Conservation (phyloP, 495 filamentous ascomycete genomes). For the Xylaria curta region DNA sequence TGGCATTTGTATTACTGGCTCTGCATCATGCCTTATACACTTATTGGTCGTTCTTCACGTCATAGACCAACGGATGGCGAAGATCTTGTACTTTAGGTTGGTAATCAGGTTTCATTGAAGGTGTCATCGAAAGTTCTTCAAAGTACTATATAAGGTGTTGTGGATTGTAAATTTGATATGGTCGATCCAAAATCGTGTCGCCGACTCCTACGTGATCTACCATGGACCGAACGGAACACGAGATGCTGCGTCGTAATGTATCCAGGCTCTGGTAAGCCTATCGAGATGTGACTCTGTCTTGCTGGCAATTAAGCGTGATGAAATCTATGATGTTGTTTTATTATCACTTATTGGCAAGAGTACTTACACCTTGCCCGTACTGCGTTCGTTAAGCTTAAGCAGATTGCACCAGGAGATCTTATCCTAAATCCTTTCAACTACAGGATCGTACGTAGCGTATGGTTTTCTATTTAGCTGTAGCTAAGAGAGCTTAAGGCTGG, state of each 20-base stretch:
- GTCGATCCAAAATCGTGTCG: neutral
- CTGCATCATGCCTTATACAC: slow-evolving; percentile 45
- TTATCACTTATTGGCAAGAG: neutral
- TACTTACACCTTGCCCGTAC: neutral
- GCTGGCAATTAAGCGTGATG: neutral
- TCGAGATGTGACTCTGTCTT: too few relatives aligned
- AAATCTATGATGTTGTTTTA: neutral
- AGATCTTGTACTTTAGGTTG: slow-evolving; percentile 53
- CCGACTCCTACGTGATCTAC: neutral
- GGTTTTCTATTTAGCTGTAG: too few relatives aligned
- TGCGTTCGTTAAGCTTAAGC: too few relatives aligned
- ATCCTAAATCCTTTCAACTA: too few relatives aligned
- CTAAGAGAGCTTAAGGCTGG: neutral
- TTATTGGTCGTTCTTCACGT: slow-evolving; percentile 42
- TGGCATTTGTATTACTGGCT: slow-evolving; percentile 52
- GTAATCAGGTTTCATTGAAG: slow-evolving; percentile 38
- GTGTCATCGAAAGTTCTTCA: slow-evolving; percentile 3
- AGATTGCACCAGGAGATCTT: too few relatives aligned
- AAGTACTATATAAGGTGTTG: slow-evolving; percentile 9
- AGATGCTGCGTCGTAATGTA: too few relatives aligned
- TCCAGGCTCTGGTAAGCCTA: too few relatives aligned
- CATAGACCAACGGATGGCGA: slow-evolving; percentile 50
- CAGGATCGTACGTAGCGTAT: too few relatives aligned
- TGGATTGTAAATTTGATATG: neutral
- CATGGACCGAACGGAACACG: neutral